Evolutionary conservation across 192 early-diverging fungal genomes (phyloP).

Genomic region (Coemansia sp.): DNA sequence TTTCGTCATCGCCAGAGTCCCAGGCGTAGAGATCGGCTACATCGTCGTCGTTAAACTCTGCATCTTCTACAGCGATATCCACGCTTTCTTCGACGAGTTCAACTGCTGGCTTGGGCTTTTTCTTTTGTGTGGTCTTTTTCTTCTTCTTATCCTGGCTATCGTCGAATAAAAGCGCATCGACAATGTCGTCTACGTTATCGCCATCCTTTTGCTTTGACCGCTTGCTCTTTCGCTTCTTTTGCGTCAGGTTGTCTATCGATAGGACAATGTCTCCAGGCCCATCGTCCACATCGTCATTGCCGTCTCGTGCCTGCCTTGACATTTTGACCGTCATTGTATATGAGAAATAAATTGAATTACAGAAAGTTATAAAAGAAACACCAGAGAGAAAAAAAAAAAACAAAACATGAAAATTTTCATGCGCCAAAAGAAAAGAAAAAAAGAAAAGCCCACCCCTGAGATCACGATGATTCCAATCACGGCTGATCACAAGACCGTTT

Average conservation of each 20-base stretch:
- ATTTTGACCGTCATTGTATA: not conserved
- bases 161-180: slow-evolving; percentile 39
- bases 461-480: not conserved
- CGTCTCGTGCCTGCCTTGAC: not conserved
- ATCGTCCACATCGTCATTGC: slow-evolving; percentile 13
- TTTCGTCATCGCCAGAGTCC: slow-evolving; percentile 20
- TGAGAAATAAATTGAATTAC: not conserved
- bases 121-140: slow-evolving; percentile 2
- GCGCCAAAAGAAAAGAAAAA: not conserved
- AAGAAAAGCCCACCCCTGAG: not conserved
- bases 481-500: not conserved
- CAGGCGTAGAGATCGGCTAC: slow-evolving; percentile 49
- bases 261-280: slow-evolving; percentile 23
- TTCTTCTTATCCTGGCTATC: slow-evolving; percentile 4
- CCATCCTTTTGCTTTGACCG: not conserved
- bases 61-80: not conserved
- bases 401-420: not conserved
- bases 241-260: slow-evolving; percentile 17
- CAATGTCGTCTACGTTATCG: slow-evolving; percentile 37
- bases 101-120: not conserved
- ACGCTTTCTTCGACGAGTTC: not conserved
- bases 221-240: slow-evolving; percentile 9
- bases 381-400: too few relatives aligned
- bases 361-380: not conserved
- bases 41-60: slow-evolving; percentile 25